phyloP scores from a whole-genome alignment of 257 asterid genomes.

The Perilla frutescens region DNA sequence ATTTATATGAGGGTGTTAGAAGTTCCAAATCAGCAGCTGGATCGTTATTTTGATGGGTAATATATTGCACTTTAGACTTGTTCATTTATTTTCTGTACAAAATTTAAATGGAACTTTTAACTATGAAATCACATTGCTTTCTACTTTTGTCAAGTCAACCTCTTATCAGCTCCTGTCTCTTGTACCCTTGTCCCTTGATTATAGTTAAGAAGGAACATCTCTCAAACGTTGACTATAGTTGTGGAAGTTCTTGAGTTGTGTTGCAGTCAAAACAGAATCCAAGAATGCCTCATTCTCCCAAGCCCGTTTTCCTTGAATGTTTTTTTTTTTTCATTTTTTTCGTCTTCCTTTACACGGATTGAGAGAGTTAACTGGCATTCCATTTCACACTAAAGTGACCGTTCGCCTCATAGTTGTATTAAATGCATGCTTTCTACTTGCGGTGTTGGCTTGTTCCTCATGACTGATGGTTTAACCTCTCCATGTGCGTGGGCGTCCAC shows the following conservation, averaged over 20 bases:
- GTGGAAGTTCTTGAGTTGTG: no score
- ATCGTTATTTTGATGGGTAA: constrained; percentile 98
- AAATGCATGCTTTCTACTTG: background rate
- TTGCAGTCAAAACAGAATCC: background rate
- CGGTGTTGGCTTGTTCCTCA: constrained; percentile 25
- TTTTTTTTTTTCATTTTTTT: constrained; percentile 12
- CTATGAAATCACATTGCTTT: background rate
- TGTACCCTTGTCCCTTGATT: constrained; percentile 5
- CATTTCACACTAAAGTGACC: background rate
- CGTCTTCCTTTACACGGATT: background rate
- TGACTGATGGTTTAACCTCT: constrained; percentile 21
- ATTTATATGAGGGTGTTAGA: constrained; percentile 84
- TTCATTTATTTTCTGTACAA: background rate
- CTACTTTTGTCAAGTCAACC: background rate
- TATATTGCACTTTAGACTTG: constrained; percentile 22
- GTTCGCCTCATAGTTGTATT: constrained; percentile 17
- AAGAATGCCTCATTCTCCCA: background rate
- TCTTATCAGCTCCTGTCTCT: constrained; percentile 4
- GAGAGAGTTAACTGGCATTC: background rate
- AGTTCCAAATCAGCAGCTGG: constrained; percentile 91
- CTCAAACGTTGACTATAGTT: background rate
- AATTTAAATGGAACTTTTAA: background rate
- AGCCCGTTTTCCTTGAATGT: background rate
- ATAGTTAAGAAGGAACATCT: constrained; percentile 2
- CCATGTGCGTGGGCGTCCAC: background rate